These are phyloP conservation scores for Emydomyces testavorans DNA, from an alignment of 2,329 filamentous ascomycete genomes.

Conservation along the genomic window DNA sequence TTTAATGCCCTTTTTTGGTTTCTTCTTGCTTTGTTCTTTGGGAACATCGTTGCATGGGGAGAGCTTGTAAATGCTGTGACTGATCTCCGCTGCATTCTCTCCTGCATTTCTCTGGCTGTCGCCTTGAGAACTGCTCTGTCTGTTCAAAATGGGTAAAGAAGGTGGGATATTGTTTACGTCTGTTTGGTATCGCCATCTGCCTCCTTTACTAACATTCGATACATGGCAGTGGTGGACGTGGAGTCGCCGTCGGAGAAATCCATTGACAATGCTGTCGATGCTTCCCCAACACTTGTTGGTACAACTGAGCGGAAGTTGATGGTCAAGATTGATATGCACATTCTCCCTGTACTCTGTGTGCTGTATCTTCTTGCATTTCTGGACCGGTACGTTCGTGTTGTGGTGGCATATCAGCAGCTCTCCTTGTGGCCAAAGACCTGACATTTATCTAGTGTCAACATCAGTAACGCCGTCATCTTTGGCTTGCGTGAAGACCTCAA, in stretches of 20 bases:
- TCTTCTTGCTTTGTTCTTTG: background rate
- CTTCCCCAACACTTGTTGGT: slow-evolving; percentile 19
- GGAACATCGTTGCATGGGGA: background rate
- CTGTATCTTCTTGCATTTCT: slow-evolving; percentile 61
- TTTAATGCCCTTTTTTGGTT: background rate
- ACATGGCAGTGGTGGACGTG: background rate
- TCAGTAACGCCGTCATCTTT: slow-evolving; percentile 64
- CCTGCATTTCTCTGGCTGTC: background rate
- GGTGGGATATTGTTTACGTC: background rate
- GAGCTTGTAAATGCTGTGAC: background rate
- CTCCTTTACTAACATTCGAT: background rate
- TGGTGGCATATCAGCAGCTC: too few relatives aligned
- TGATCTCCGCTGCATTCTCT: background rate
- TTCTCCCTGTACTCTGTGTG: slow-evolving; percentile 62
- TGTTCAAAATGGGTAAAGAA: slow-evolving; percentile 10
- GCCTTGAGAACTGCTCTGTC: too few relatives aligned
- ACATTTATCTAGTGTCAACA: slow-evolving; percentile 50
- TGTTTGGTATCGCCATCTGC: background rate
- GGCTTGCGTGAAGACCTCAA: slow-evolving; percentile 51
- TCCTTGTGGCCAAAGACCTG: slow-evolving; percentile 12
- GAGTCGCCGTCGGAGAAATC: slow-evolving; percentile 11
- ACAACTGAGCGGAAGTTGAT: slow-evolving; percentile 52
- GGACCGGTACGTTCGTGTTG: slow-evolving; percentile 32
- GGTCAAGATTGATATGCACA: slow-evolving; percentile 56
- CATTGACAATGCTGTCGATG: slow-evolving; percentile 8